Evolutionary conservation across 805 yeast genomes (phyloP).

Genomic region (Yamadazyma endophytica): DNA sequence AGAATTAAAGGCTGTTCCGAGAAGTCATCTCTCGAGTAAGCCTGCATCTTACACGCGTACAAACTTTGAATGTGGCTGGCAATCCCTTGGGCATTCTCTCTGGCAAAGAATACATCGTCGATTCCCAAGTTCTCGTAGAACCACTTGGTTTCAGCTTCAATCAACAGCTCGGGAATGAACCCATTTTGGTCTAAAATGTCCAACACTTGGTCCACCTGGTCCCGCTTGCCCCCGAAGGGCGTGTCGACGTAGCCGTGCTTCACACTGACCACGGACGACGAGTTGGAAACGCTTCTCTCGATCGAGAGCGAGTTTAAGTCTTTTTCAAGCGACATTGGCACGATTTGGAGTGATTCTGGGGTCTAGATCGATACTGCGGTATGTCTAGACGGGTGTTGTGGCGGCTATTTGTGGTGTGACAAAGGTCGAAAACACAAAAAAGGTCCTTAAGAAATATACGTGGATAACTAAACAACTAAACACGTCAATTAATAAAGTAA

Average conservation of each 20-base stretch:
- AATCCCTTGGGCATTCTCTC: slow-evolving; percentile 75
- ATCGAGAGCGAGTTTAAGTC: slow-evolving; percentile 18
- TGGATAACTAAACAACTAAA: too few relatives aligned
- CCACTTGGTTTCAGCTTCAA: slow-evolving; percentile 86
- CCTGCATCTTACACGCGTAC: slow-evolving; percentile 90
- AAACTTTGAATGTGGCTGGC: slow-evolving; percentile 82
- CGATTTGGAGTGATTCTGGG: too few relatives aligned
- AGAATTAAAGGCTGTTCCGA: slow-evolving; percentile 55
- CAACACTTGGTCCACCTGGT: slow-evolving; percentile 76
- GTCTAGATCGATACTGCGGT: too few relatives aligned
- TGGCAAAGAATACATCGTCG: slow-evolving; percentile 86
- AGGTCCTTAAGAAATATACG: too few relatives aligned
- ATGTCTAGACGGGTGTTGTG: too few relatives aligned
- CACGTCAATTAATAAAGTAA: too few relatives aligned
- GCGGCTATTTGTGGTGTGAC: too few relatives aligned
- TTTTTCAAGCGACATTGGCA: slow-evolving; percentile 10
- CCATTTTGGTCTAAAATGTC: slow-evolving; percentile 79
- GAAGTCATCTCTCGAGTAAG: slow-evolving; percentile 37
- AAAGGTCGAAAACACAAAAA: too few relatives aligned
- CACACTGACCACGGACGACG: slow-evolving; percentile 23
- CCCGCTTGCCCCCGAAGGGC: slow-evolving; percentile 75
- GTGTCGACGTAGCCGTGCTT: slow-evolving; percentile 66
- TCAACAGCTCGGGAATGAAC: slow-evolving; percentile 80
- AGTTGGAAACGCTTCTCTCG: slow-evolving; percentile 22
- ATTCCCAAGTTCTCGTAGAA: slow-evolving; percentile 85